phyloP scores from a whole-genome alignment of 257 asterid species.

The Nicotiana obtusifolia region DNA sequence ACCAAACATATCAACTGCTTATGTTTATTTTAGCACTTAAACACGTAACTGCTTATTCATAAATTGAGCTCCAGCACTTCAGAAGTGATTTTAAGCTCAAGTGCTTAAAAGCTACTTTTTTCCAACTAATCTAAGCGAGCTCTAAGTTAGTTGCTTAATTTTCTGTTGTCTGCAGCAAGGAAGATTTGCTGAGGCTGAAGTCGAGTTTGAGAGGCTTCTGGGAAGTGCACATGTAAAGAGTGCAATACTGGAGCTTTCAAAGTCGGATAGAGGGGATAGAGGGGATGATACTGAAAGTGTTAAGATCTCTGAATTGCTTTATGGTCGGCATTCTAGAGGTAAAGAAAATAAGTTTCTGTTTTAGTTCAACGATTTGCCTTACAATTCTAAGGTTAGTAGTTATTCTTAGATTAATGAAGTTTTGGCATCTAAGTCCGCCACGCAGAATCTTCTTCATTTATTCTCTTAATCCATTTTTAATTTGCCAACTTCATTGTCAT shows the following conservation, averaged over 20 bases:
- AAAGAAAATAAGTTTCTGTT: slow-evolving; percentile 11
- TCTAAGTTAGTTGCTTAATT: not conserved
- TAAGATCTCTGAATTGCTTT: slow-evolving; percentile 50
- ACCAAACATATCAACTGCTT: too few species aligned
- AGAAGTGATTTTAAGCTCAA: too few species aligned
- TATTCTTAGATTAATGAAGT: not conserved
- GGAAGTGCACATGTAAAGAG: slow-evolving; percentile 65
- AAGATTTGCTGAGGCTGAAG: slow-evolving; percentile 72
- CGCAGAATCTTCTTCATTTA: not conserved
- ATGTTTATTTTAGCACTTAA: too few species aligned
- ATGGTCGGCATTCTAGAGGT: slow-evolving; percentile 87
- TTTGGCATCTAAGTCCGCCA: not conserved
- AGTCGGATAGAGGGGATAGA: slow-evolving; percentile 61
- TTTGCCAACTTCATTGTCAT: slow-evolving; percentile 32
- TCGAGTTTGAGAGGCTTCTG: slow-evolving; percentile 68
- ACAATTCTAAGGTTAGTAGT: not conserved
- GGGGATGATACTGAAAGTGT: slow-evolving; percentile 57
- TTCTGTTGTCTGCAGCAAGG: slow-evolving; percentile 47
- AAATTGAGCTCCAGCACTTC: too few species aligned
- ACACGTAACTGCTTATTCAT: too few species aligned
- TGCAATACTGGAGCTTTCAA: slow-evolving; percentile 74
- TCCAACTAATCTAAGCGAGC: too few species aligned
- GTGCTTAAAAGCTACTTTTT: too few species aligned
- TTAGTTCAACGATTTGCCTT: not conserved
- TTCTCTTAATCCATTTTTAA: slow-evolving; percentile 14